Conservation (phyloP, 345 rosid species). For the Populus deltoides region DNA sequence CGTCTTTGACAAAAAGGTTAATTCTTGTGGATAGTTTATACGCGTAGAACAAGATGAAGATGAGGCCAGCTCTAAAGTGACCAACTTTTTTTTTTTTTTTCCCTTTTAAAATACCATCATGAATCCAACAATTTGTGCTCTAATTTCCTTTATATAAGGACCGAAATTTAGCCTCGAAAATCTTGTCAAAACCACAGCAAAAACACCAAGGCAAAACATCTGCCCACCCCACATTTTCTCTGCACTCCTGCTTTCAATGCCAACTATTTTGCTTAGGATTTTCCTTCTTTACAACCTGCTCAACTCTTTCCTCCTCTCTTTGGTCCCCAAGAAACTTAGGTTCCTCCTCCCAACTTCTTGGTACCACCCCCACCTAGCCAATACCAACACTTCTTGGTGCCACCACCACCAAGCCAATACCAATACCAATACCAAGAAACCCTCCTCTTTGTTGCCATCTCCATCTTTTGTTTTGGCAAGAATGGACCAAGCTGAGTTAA, state of each 20-base stretch:
- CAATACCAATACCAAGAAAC: background rate
- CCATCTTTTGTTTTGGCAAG: background rate
- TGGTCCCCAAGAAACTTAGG: slow-evolving; percentile 56
- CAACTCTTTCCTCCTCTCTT: slow-evolving; percentile 36
- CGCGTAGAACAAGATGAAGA: background rate
- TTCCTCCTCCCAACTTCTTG: slow-evolving; percentile 38
- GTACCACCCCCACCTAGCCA: slow-evolving; percentile 23
- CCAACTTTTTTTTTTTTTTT: background rate
- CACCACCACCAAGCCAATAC: background rate
- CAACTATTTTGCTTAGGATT: slow-evolving; percentile 38
- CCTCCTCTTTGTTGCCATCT: background rate
- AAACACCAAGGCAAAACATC: background rate
- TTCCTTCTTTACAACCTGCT: slow-evolving; percentile 49
- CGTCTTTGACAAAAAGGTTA: slow-evolving; percentile 14
- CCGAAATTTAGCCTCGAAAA: background rate
- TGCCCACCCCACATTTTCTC: background rate
- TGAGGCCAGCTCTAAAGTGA: background rate
- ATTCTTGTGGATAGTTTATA: background rate
- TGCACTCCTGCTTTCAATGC: slow-evolving; percentile 13
- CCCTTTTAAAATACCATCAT: background rate
- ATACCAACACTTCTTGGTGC: background rate
- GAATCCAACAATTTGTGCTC: background rate
- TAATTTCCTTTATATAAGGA: background rate
- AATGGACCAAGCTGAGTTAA: slow-evolving; percentile 58
- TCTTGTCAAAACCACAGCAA: background rate